Percentiles rank a stretch among this genome's conserved stretches.
Evolutionary conservation across 2,329 filamentous ascomycete species (phyloP).

Genomic region (Emericellopsis cladophorae): DNA sequence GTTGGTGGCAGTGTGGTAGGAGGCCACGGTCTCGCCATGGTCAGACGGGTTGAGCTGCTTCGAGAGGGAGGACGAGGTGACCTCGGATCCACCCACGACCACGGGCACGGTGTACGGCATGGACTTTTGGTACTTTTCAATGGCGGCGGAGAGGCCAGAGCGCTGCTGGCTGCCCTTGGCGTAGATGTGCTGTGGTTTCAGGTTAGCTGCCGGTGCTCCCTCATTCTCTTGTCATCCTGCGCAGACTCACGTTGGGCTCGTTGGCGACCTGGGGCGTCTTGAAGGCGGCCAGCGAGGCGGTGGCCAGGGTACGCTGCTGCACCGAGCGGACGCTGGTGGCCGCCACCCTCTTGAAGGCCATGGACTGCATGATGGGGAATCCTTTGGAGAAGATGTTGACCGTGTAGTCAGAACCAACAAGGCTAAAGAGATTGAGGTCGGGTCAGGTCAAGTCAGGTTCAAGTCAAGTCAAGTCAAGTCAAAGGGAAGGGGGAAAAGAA

Average conservation of each 20-base stretch:
- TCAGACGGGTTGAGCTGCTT: slow-evolving; percentile 75
- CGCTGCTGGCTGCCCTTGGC: slow-evolving; percentile 71
- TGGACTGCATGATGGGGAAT: slow-evolving; percentile 17
- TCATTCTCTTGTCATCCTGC: background rate
- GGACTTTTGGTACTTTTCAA: slow-evolving; percentile 56
- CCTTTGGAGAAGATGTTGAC: background rate
- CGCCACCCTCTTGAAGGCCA: slow-evolving; percentile 18
- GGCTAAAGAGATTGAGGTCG: too few relatives aligned
- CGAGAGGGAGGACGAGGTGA: slow-evolving; percentile 52
- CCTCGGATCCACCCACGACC: slow-evolving; percentile 69
- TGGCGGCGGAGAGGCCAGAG: slow-evolving; percentile 59
- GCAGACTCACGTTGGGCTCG: slow-evolving; percentile 75
- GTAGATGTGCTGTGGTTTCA: slow-evolving; percentile 64
- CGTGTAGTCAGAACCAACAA: too few relatives aligned
- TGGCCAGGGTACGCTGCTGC: slow-evolving; percentile 16
- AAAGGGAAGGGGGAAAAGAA: too few relatives aligned
- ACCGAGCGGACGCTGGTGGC: slow-evolving; percentile 12
- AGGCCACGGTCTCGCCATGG: slow-evolving; percentile 64
- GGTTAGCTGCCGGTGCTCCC: background rate
- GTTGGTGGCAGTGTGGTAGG: slow-evolving; percentile 70
- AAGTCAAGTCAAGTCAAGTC: too few relatives aligned
- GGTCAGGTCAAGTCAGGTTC: too few relatives aligned
- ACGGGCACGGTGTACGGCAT: slow-evolving; percentile 69
- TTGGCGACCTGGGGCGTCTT: slow-evolving; percentile 79
- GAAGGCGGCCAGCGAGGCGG: slow-evolving; percentile 65